These are phyloP conservation scores for Neonectria sp. DNA, from an alignment of 2,329 filamentous ascomycete genomes.

Conservation along the genomic window DNA sequence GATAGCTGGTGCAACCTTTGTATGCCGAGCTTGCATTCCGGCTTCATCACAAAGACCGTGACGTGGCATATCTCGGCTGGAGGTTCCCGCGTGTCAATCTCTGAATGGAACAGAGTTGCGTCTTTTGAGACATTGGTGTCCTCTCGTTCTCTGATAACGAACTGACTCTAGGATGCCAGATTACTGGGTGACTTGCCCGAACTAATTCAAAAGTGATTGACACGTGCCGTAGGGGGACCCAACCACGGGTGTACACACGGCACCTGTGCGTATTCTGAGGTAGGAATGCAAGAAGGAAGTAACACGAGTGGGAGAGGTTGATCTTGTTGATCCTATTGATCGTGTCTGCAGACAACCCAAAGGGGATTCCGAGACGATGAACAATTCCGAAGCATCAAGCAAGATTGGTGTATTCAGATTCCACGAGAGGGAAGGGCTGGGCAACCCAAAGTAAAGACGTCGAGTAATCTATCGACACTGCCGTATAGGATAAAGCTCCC, in stretches of 20 bases:
- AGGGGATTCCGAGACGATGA: not conserved
- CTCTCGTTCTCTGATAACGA: not conserved
- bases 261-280: not conserved
- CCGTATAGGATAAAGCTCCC: not conserved
- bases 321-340: conserved; percentile 3
- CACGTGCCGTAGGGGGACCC: not conserved
- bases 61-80: conserved; percentile 4
- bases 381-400: no score
- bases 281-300: conserved; percentile 3
- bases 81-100: not conserved
- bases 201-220: not conserved
- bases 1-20: not conserved
- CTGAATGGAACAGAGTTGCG: not conserved
- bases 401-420: not conserved
- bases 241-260: not conserved
- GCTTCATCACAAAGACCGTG: not conserved
- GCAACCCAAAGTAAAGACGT: not conserved
- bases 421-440: no score
- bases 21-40: not conserved
- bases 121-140: not conserved
- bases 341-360: not conserved
- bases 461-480: not conserved
- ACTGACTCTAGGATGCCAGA: not conserved
- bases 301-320: not conserved
- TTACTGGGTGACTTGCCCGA: not conserved